A percentile compares a stretch with the other conserved stretches of the same genome.
Evolutionary conservation across 106 monocot genomes (phyloP).

Genomic region (Vanilla planifolia): DNA sequence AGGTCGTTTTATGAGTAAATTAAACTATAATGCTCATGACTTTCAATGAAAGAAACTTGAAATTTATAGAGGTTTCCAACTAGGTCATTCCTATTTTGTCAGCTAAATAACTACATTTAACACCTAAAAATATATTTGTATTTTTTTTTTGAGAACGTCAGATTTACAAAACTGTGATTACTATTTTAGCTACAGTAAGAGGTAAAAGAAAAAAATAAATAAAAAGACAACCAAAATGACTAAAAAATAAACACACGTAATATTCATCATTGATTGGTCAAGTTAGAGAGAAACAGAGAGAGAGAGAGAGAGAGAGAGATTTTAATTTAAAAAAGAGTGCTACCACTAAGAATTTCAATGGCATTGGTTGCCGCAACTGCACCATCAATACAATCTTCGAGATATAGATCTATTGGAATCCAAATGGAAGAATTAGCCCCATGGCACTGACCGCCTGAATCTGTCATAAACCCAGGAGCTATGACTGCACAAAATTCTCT

Average conservation of each 20-base stretch:
- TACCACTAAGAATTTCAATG: constrained; percentile 86
- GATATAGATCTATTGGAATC: constrained; percentile 93
- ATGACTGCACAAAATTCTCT: constrained; percentile 21
- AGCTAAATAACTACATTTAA: too few relatives aligned
- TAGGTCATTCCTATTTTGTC: too few relatives aligned
- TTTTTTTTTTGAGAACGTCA: too few relatives aligned
- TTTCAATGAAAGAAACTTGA: too few relatives aligned
- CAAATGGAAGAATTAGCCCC: constrained; percentile 59
- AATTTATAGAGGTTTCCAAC: too few relatives aligned
- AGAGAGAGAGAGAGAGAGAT: background rate
- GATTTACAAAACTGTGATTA: too few relatives aligned
- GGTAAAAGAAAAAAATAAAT: constrained; percentile 3
- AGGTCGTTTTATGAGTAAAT: too few relatives aligned
- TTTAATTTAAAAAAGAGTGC: background rate
- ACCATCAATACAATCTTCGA: constrained; percentile 84
- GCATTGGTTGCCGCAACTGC: constrained; percentile 88
- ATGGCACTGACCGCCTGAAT: constrained; percentile 40
- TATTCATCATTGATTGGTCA: too few relatives aligned
- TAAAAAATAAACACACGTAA: background rate
- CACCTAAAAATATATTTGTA: too few relatives aligned
- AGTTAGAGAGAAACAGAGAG: too few relatives aligned
- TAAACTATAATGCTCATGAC: too few relatives aligned
- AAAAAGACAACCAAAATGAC: background rate
- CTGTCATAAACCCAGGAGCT: constrained; percentile 33
- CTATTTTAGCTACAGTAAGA: too few relatives aligned